phyloP scores from a whole-genome alignment of 169 alveolate species.

The Miamiensis avidus region DNA sequence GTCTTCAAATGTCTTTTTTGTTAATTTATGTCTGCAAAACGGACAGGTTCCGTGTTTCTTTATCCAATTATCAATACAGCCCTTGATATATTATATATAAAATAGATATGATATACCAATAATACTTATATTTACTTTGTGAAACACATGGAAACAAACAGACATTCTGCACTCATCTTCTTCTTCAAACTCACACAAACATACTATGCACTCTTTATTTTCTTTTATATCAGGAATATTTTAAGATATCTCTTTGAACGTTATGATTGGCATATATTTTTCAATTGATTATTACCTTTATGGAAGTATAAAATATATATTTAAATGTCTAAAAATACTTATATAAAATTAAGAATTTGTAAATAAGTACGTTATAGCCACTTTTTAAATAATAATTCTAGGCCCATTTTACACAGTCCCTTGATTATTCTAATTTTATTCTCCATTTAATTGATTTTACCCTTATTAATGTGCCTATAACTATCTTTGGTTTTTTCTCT shows the following conservation, averaged over 20 bases:
- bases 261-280: background rate
- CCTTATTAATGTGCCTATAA: background rate
- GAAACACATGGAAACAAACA: background rate
- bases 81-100: background rate
- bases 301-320: no score
- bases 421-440: no score
- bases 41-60: background rate
- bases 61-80: background rate
- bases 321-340: no score
- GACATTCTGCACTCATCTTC: background rate
- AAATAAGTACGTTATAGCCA: background rate
- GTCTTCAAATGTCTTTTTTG: background rate
- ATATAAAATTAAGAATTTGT: no score
- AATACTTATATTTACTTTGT: background rate
- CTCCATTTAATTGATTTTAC: no score
- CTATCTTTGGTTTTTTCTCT: background rate
- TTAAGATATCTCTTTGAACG: background rate
- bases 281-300: background rate
- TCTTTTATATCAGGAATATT: background rate
- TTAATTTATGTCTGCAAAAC: background rate
- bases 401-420: no score
- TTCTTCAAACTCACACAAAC: background rate
- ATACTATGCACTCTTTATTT: background rate
- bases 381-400: background rate
- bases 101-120: background rate